Conservation (phyloP, 805 yeast genomes). For the Dipodascus albidus region DNA sequence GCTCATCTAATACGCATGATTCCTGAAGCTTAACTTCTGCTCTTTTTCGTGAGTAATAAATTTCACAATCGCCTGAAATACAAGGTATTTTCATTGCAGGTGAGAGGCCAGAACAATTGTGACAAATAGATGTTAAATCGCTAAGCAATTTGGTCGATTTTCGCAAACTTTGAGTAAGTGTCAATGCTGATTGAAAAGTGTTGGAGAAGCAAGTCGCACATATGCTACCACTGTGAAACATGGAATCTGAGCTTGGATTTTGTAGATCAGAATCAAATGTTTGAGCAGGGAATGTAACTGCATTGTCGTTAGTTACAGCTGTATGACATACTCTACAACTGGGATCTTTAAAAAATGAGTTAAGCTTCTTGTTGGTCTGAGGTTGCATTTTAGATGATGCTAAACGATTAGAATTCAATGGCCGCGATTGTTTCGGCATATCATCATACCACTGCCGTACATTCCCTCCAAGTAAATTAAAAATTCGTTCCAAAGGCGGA, state of each 20-base stretch:
- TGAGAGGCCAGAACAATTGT: constrained; percentile 21
- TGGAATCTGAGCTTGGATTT: constrained; percentile 7
- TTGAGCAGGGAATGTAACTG: constrained; percentile 11
- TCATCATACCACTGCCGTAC: constrained; percentile 64
- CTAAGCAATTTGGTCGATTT: constrained; percentile 1
- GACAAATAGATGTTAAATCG: constrained; percentile 19
- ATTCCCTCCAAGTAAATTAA: constrained; percentile 75
- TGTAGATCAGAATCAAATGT: no score
- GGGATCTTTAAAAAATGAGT: constrained; percentile 11
- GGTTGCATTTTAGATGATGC: constrained; percentile 10
- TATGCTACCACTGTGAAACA: constrained; percentile 6
- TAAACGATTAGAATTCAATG: not conserved
- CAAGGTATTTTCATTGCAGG: constrained; percentile 33
- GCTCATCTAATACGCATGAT: not conserved
- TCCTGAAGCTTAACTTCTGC: constrained; percentile 22
- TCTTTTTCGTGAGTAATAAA: constrained; percentile 44
- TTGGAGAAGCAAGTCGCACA: not conserved
- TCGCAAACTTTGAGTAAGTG: constrained; percentile 11
- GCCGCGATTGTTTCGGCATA: constrained; percentile 38
- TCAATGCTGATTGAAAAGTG: not conserved
- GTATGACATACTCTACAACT: constrained; percentile 11
- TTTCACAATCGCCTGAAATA: constrained; percentile 52
- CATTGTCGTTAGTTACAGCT: constrained; percentile 2
- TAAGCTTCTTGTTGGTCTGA: constrained; percentile 7
- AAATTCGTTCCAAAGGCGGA: constrained; percentile 82